Conservation (phyloP, 352 stramenopile genomes). For the Hyphochytrium catenoides region DNA sequence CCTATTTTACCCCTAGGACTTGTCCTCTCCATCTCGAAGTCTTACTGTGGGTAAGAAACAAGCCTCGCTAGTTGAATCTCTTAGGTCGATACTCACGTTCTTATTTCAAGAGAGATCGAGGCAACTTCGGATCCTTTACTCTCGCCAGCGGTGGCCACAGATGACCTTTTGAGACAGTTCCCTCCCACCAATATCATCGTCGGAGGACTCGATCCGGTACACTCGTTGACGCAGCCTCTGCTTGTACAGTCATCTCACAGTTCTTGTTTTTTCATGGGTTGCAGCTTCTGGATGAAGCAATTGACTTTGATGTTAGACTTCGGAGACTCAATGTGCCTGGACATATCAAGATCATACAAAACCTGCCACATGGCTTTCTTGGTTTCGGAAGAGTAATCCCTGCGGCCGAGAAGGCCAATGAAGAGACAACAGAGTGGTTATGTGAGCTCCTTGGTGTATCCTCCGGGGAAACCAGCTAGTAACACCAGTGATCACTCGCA, state of each 20-base stretch:
- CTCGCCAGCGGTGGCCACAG: constrained; percentile 42
- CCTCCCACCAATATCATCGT: constrained; percentile 53
- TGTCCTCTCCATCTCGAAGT: constrained; percentile 45
- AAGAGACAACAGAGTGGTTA: no score
- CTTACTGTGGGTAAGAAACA: constrained; percentile 43
- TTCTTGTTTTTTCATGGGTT: no score
- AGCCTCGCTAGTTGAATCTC: neutral
- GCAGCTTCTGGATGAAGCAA: constrained; percentile 58
- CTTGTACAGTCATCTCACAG: no score
- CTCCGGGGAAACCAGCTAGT: no score
- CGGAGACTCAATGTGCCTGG: constrained; percentile 41
- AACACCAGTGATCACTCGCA: no score
- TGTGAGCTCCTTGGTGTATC: no score
- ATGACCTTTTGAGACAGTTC: constrained; percentile 39
- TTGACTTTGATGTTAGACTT: constrained; percentile 67
- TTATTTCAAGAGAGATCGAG: no score
- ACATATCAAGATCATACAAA: constrained; percentile 52
- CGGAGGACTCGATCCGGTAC: constrained; percentile 50
- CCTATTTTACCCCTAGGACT: constrained; percentile 50
- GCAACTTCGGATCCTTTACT: constrained; percentile 57
- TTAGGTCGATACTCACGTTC: no score
- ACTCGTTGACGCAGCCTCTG: no score
- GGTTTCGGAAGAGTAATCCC: constrained; percentile 56
- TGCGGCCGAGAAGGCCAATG: constrained; percentile 41
- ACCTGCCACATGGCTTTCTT: constrained; percentile 55